Base-by-base conservation (phyloP, 805 yeast genomes). In the Yarrowia bubula region DNA sequence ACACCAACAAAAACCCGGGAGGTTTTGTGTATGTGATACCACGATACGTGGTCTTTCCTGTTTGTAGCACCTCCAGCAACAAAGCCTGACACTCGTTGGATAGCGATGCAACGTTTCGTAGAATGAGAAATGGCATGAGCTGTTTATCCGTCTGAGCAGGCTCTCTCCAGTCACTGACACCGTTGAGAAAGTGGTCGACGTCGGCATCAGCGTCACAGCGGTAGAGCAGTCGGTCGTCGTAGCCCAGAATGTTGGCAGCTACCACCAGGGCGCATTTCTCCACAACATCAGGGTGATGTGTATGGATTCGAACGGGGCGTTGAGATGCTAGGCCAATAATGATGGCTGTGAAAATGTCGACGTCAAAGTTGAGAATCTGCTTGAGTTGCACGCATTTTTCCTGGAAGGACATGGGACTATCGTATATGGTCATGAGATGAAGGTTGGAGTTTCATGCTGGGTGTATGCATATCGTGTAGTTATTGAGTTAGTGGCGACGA, bases 341-440 rank as follows among this genome's bases (percentile, higher is more conserved):
- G n/a, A 61, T 37, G 31, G 65, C 65, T n/a, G 65, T 47, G 57
- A 61, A 61, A 15, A 61, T 37, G n/a, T 61, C 65, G 39, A 61
- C 57, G 32, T 61, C 65, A 37, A 61, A 61, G 22, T 48, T 39
- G 13, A 47, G 35, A 37, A 32, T 46, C 44, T 61, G 47, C 33
- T 39, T 61, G 46, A 47, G 65, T n/a, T 46, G 31, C 57, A 37
- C 9, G 32, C 57, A 46, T 46, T 11, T 46, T 37, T 41, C 55
- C 37, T 47, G 57, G 39, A 39, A 47, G 14, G 65, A 61, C 46
- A 44, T 44, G 50, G 37, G 43, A 7, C 18, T 15, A 41, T 15
- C n/a, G 32, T 33, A 42, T 35, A 14, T 14, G 11, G 35, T 33
- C 14, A 15, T 14, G 28, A 43, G n/a, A 14, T 18, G 42, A 41